Evolutionary conservation across 2,329 filamentous ascomycete species (phyloP), one percentile per base, ranked within the genome.

Genomic region (Fusarium acutatum): DNA sequence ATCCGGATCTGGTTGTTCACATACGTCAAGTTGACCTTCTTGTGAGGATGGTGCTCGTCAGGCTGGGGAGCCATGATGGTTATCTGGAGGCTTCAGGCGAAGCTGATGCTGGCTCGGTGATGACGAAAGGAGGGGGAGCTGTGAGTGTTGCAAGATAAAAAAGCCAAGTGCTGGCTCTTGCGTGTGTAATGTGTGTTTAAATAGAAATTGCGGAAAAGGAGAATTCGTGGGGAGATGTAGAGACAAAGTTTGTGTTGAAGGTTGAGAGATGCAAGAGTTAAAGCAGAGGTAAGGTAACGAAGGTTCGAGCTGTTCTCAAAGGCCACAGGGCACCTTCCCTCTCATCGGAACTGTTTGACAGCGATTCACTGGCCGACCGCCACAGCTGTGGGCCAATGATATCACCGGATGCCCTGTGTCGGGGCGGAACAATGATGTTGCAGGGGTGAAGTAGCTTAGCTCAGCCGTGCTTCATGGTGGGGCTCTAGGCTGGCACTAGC

Each of bases 21-120:
- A 82, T 89, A 96, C 94, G 90, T 89, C 84, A 96, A 83, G 84
- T 96, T 93, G 83, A 92, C 92, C 91, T 94, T 95, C 90, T 94
- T 95, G 79, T 91, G 77, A 37, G 61, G 72, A 68, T 71, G 72
- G 72, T 72, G 87, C 70, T 93, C 88, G 71, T 84, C 82, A 75
- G 90, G 89, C 81, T 93, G 90, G 75, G 90, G 84, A 83, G 92
- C 90, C 93, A 95, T 95, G 76, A 84, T 93, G 89, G 77, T 77
- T 68, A 68, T 66, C 67, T 77, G 67, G 64, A 52, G 79, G 75
- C 75, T 78, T 77, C 72, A 73, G 49, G 41, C 43, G 75, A 78
- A 79, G 77, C 75, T 75, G 75, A 69, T 72, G 69, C 62, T 72
- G 63, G 73, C 61, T 76, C 56, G 60, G 56, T 67, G 69, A 74